A percentile compares a stretch with the other conserved stretches of the same genome.
Evolutionary conservation across 2,329 filamentous ascomycete genomes (phyloP).

Genomic region (Podosphaera leucotricha): DNA sequence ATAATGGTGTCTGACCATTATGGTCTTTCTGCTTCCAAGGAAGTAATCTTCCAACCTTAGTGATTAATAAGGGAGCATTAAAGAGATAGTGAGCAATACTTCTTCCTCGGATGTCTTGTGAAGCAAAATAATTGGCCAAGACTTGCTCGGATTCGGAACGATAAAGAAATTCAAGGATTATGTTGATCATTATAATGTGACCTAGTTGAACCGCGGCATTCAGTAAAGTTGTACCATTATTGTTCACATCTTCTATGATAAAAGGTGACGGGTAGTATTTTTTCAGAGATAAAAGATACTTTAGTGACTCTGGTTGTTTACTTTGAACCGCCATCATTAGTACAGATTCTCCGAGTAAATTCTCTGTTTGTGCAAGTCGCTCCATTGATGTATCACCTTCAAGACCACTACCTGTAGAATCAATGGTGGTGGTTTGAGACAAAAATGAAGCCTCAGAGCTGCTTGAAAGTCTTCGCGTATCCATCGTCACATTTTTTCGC

Average conservation of each 20-base stretch:
- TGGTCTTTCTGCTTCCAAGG: slow-evolving; percentile 84
- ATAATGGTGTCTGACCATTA: slow-evolving; percentile 93
- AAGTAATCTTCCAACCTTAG: slow-evolving; percentile 49
- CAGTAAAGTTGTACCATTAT: slow-evolving; percentile 69
- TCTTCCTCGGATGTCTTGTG: slow-evolving; percentile 64
- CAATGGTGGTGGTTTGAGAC: slow-evolving; percentile 57
- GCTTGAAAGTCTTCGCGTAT: slow-evolving; percentile 68
- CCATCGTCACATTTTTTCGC: slow-evolving; percentile 53
- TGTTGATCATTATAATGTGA: slow-evolving; percentile 48
- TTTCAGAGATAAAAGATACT: slow-evolving; percentile 54
- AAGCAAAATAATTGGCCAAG: slow-evolving; percentile 43
- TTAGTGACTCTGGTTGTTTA: slow-evolving; percentile 45
- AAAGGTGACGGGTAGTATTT: slow-evolving; percentile 50
- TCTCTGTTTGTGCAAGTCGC: slow-evolving; percentile 46
- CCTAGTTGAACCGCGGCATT: slow-evolving; percentile 79
- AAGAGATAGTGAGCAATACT: slow-evolving; percentile 94
- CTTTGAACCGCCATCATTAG: slow-evolving; percentile 67
- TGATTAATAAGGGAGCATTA: slow-evolving; percentile 62
- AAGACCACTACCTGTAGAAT: slow-evolving; percentile 46
- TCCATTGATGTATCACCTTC: slow-evolving; percentile 77
- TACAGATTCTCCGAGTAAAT: slow-evolving; percentile 56
- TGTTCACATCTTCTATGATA: slow-evolving; percentile 65
- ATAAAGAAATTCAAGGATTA: slow-evolving; percentile 49
- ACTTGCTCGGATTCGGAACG: slow-evolving; percentile 28
- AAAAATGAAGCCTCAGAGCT: slow-evolving; percentile 65